Conservation (phyloP, 371 early-diverging fungal genomes). For the Rhizopus sp. region DNA sequence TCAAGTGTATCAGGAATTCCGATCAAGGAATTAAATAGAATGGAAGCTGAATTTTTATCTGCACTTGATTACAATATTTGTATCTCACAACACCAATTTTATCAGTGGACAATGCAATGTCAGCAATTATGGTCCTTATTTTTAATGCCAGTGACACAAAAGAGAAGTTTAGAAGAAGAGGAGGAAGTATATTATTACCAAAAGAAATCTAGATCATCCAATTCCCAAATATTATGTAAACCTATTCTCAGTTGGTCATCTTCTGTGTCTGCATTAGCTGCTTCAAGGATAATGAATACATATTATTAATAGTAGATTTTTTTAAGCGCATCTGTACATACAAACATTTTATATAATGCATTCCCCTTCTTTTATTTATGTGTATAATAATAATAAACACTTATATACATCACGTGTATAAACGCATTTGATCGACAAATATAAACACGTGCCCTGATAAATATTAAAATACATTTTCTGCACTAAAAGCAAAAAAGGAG, state of each 20-base stretch:
- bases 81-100: constrained; percentile 39
- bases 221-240: constrained; percentile 21
- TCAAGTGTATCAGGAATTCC: constrained; percentile 70
- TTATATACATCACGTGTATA: too few species aligned
- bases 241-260: constrained; percentile 53
- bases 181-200: not conserved
- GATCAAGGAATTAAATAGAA: constrained; percentile 64
- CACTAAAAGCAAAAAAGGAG: not conserved
- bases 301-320: not conserved
- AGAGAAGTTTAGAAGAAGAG: not conserved
- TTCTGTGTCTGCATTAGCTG: constrained; percentile 16
- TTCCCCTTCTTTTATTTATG: not conserved
- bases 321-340: too few species aligned
- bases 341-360: not conserved
- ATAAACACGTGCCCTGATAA: too few species aligned
- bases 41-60: constrained; percentile 74
- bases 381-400: too few species aligned
- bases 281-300: not conserved
- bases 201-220: constrained; percentile 1
- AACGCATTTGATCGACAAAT: too few species aligned
- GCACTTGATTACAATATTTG: constrained; percentile 58
- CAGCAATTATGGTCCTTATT: constrained; percentile 24
- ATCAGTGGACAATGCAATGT: constrained; percentile 43
- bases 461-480: not conserved
- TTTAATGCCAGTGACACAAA: not conserved